A percentile compares a stretch with the other conserved stretches of the same genome.
phyloP scores from a whole-genome alignment of 208 protist species.

The Phytomonas sp. region DNA sequence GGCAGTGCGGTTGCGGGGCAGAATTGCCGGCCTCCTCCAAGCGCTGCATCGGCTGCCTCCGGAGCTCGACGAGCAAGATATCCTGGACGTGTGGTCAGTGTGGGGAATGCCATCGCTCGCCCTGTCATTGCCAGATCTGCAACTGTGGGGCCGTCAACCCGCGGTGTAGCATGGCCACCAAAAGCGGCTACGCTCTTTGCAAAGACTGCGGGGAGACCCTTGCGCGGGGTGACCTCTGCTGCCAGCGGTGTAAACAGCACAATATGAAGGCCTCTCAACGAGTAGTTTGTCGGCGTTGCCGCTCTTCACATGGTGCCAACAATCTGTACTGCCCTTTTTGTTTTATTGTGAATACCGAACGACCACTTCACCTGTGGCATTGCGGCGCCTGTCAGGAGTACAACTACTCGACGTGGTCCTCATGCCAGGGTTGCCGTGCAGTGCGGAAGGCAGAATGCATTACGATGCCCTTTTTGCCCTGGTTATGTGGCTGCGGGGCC shows the following conservation, averaged over 20 bases:
- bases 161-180: constrained; percentile 15
- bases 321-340: constrained; percentile 55
- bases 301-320: constrained; percentile 21
- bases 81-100: constrained; percentile 57
- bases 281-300: constrained; percentile 30
- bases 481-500: constrained; percentile 60
- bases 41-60: constrained; percentile 54
- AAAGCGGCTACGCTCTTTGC: constrained; percentile 20
- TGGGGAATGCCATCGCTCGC: constrained; percentile 5
- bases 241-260: constrained; percentile 23
- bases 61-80: constrained; percentile 13
- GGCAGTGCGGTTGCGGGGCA: constrained; percentile 63
- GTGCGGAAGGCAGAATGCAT: constrained; percentile 24
- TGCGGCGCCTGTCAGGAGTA: constrained; percentile 45
- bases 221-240: constrained; percentile 9
- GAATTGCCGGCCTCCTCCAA: constrained; percentile 41
- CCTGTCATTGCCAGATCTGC: constrained; percentile 15
- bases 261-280: background rate
- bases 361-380: constrained; percentile 49
- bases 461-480: constrained; percentile 38
- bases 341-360: constrained; percentile 27
- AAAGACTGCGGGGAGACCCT: constrained; percentile 25
- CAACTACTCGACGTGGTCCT: constrained; percentile 59
- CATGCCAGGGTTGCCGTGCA: constrained; percentile 43
- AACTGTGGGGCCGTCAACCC: constrained; percentile 16